Evolutionary conservation across 2,329 filamentous ascomycete species (phyloP), one percentile per base, ranked within the genome.

Genomic region (Stachybotrys chlorohalonatus): DNA sequence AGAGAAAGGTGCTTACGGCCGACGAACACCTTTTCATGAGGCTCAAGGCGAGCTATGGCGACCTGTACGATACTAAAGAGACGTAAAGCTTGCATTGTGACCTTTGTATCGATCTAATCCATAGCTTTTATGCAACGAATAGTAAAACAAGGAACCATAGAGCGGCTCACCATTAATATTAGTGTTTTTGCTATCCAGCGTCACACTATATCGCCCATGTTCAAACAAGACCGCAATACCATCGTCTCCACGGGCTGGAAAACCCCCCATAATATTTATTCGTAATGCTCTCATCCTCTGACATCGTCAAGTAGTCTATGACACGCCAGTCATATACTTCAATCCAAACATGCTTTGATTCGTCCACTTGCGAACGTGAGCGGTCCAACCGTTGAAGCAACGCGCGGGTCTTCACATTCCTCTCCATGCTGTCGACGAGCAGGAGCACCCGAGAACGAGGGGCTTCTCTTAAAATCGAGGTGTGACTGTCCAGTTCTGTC

Each of bases 21-120:
- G 75, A 80, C 59, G 81, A 86, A 65, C 84, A 87, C 66, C 66
- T 87, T 55, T 74, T 78, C 59, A 83, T 82, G 75, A 73, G 84
- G 54, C 67, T 87, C 53, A 77, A 72, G 57, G 82, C 78, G 17
- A 85, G 76, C 8, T 87, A 87, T 63, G 63, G 78, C 8, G 71
- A 75, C 24, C 57, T 85, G 60, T 85, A 85, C 62, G 67, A 73
- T 36, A 70, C 76, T 13, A 24, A 66, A 73, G 53, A 46, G 55
- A 31, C 16, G 2, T 47, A 16, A 24, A 16, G 16, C 4, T 47
- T 16, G 9, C 46, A 8, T n/a, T 47, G 2, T 9, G 36, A 42
- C 8, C 8, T 42, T 42, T 13, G 8, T 5, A 5, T 42, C 36
- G 24, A 24, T 24, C 24, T 24, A 24, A 2, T 4, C 2, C 24